phyloP scores from a whole-genome alignment of 225 moss, liverwort and hornwort genomes.

The Climacium dendroides region DNA sequence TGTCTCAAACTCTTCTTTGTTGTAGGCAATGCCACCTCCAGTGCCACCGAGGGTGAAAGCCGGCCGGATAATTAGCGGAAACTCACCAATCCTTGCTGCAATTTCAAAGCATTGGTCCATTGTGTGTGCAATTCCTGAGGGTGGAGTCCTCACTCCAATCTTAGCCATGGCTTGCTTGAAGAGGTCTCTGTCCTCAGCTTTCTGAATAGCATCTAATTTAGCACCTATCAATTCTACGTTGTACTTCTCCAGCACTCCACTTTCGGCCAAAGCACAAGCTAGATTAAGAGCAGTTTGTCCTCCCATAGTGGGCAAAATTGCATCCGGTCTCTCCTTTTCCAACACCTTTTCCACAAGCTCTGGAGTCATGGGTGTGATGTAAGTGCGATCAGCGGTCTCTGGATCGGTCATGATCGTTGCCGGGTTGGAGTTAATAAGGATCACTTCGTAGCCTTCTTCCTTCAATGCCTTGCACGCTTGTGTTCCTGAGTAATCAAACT shows the following conservation, averaged over 20 bases:
- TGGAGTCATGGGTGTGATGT: slow-evolving; percentile 97
- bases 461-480: slow-evolving; percentile 99
- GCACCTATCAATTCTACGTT: slow-evolving; percentile 88
- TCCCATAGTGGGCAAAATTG: slow-evolving; percentile 93
- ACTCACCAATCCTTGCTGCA: slow-evolving; percentile 66
- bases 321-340: slow-evolving; percentile 85
- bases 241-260: slow-evolving; percentile 73
- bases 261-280: slow-evolving; percentile 80
- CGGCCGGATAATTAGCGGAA: slow-evolving; percentile 87
- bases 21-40: slow-evolving; percentile 96
- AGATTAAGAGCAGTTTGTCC: slow-evolving; percentile 94
- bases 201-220: slow-evolving; percentile 84
- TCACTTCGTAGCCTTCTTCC: slow-evolving; percentile 89
- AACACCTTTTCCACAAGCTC: slow-evolving; percentile 89
- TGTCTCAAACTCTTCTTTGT: slow-evolving; percentile 82
- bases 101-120: slow-evolving; percentile 61
- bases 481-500: slow-evolving; percentile 97
- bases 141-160: slow-evolving; percentile 76
- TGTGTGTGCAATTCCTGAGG: slow-evolving; percentile 66
- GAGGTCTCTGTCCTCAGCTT: slow-evolving; percentile 80
- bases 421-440: slow-evolving; percentile 90
- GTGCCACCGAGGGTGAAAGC: slow-evolving; percentile 96
- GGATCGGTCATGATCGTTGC: slow-evolving; percentile 99
- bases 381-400: slow-evolving; percentile 91
- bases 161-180: slow-evolving; percentile 92